Percentiles rank a stretch among this genome's conserved stretches.
Evolutionary conservation across 1,284 basidiomycete genomes (phyloP).

Genomic region (Vanrija sp.): DNA sequence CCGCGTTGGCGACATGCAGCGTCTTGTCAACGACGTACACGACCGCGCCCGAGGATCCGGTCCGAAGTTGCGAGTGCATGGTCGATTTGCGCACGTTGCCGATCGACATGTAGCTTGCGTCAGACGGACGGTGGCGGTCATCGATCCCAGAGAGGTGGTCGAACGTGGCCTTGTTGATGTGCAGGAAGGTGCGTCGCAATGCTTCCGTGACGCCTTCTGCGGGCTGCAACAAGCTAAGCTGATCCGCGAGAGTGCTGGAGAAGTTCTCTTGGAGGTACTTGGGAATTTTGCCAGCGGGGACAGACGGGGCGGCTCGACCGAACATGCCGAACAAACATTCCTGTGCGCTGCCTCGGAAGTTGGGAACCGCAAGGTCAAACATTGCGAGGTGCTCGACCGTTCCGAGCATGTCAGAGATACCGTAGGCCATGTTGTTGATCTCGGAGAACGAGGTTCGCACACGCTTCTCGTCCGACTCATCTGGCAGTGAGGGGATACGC

Average conservation of each 20-base stretch:
- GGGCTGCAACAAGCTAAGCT: slow-evolving; percentile 57
- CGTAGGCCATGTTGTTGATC: slow-evolving; percentile 91
- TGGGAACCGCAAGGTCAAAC: slow-evolving; percentile 88
- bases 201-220: slow-evolving; percentile 68
- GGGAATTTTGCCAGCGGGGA: slow-evolving; percentile 48
- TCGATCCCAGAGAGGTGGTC: slow-evolving; percentile 55
- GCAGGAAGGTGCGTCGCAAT: slow-evolving; percentile 76
- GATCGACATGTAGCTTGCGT: slow-evolving; percentile 52
- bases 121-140: slow-evolving; percentile 63
- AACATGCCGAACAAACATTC: slow-evolving; percentile 98
- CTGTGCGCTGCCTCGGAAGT: slow-evolving; percentile 70
- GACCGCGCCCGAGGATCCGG: slow-evolving; percentile 82
- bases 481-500: slow-evolving; percentile 75
- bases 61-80: slow-evolving; percentile 53
- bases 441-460: slow-evolving; percentile 88
- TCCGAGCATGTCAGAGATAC: slow-evolving; percentile 93
- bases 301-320: slow-evolving; percentile 66
- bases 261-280: slow-evolving; percentile 82
- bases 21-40: slow-evolving; percentile 78
- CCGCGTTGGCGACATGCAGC: slow-evolving; percentile 86
- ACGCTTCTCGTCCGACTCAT: slow-evolving; percentile 85
- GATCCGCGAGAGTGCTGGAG: slow-evolving; percentile 58
- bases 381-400: slow-evolving; percentile 70
- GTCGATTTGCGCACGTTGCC: slow-evolving; percentile 3
- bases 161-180: slow-evolving; percentile 73